Conservation (phyloP, 2,329 filamentous ascomycete species). For the Paracoccidioides lutzii region DNA sequence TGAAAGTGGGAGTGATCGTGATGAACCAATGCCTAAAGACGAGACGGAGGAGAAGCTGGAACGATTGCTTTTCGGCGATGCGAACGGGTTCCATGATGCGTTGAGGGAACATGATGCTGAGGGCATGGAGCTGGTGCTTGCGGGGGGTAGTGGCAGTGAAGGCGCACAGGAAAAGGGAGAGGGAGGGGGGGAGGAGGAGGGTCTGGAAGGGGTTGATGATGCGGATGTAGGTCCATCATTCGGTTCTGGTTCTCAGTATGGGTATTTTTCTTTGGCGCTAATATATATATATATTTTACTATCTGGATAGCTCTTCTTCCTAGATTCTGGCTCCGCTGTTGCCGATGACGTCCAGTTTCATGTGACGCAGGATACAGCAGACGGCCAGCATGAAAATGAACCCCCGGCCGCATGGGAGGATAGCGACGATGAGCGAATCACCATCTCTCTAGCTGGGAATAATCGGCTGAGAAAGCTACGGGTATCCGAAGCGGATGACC, state of each 20-base stretch:
- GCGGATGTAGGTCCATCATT: slow-evolving; percentile 43
- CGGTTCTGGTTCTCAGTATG: neutral
- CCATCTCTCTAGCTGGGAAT: slow-evolving; percentile 66
- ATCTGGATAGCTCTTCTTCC: slow-evolving; percentile 54
- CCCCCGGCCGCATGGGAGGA: slow-evolving; percentile 59
- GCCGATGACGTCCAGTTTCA: slow-evolving; percentile 9
- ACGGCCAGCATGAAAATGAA: slow-evolving; percentile 12
- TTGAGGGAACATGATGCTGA: slow-evolving; percentile 46
- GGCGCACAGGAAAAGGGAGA: slow-evolving; percentile 35
- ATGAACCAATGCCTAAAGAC: slow-evolving; percentile 45
- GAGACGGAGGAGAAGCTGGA: slow-evolving; percentile 76
- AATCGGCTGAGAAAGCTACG: slow-evolving; percentile 72
- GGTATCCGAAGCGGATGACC: slow-evolving; percentile 66
- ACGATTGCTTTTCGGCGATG: slow-evolving; percentile 76
- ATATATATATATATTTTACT: slow-evolving; percentile 3
- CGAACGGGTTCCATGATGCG: slow-evolving; percentile 63
- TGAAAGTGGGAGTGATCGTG: slow-evolving; percentile 16
- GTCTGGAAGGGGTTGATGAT: slow-evolving; percentile 57
- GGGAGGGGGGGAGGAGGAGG: slow-evolving; percentile 34
- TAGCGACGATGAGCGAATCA: slow-evolving; percentile 83
- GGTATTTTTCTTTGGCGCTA: neutral
- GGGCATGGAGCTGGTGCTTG: slow-evolving; percentile 25
- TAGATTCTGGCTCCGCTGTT: slow-evolving; percentile 52
- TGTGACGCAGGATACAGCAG: neutral
- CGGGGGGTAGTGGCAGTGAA: slow-evolving; percentile 18